Conservation (phyloP, 257 asterid species). For the Cinchona pubescens region DNA sequence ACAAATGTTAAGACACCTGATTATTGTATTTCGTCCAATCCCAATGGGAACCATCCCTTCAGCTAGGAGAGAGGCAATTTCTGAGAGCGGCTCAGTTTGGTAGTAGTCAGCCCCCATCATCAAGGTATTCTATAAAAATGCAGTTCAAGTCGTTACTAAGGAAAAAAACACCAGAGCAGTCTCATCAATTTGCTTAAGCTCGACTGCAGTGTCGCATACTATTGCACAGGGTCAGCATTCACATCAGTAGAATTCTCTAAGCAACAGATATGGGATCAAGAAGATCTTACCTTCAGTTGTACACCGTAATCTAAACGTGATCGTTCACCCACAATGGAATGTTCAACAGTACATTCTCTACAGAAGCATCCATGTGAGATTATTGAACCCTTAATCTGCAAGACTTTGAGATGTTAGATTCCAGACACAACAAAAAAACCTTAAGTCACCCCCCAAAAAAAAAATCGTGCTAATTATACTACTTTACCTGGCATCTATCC, state of each 20-base stretch:
- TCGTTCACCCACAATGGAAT: conserved; percentile 89
- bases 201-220: not conserved
- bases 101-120: conserved; percentile 93
- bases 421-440: conserved; percentile 1
- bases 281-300: conserved; percentile 60
- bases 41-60: conserved; percentile 85
- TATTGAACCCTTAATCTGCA: conserved; percentile 85
- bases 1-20: conserved; percentile 49
- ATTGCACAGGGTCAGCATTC: not conserved
- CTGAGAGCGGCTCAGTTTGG: conserved; percentile 92
- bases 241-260: not conserved
- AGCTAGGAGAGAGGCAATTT: conserved; percentile 80
- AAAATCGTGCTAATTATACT: not conserved
- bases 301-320: conserved; percentile 91
- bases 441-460: not conserved
- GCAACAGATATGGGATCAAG: not conserved
- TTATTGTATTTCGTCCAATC: conserved; percentile 75
- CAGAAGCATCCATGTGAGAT: conserved; percentile 96
- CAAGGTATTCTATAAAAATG: conserved; percentile 55
- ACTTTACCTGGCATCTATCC: conserved; percentile 69
- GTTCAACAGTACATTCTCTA: conserved; percentile 73
- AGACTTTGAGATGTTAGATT: conserved; percentile 15
- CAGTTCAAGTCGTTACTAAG: not conserved
- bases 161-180: not conserved
- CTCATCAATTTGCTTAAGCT: not conserved